A percentile compares a stretch with the other conserved stretches of the same genome.
These are phyloP conservation scores for Thraustochytrium sp. DNA, from an alignment of 352 stramenopile genomes.

Conservation along the genomic window DNA sequence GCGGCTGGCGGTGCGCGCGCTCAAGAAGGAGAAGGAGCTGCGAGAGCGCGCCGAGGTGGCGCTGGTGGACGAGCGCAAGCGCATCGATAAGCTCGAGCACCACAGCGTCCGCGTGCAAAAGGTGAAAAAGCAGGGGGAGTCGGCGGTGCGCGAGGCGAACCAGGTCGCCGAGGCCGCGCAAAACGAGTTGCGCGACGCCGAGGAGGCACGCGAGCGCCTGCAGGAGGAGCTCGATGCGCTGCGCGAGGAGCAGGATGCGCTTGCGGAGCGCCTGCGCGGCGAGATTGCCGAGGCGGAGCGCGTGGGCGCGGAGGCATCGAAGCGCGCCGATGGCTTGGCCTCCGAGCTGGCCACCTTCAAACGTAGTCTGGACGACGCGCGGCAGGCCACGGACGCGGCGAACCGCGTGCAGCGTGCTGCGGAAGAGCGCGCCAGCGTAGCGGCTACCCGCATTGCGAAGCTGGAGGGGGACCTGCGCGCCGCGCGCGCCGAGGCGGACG, in stretches of 20 bases:
- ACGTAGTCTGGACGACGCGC: not conserved
- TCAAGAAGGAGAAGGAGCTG: conserved; percentile 18
- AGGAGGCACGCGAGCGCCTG: not conserved
- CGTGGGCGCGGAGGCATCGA: not conserved
- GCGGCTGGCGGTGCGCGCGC: not conserved
- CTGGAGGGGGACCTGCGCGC: not conserved
- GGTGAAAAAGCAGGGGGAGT: conserved; percentile 26
- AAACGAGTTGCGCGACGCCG: conserved; percentile 32
- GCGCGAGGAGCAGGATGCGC: not conserved
- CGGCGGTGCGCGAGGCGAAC: not conserved
- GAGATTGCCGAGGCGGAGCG: not conserved
- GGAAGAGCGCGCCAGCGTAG: not conserved
- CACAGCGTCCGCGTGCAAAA: not conserved
- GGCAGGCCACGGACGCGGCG: not conserved
- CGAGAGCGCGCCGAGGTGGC: not conserved
- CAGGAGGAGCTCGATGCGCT: conserved; percentile 38
- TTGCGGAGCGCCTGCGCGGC: not conserved
- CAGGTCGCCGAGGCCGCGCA: not conserved
- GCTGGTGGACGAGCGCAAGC: conserved; percentile 10
- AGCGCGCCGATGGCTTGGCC: not conserved
- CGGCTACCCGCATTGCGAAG: not conserved
- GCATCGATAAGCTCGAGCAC: not conserved
- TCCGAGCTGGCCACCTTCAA: not conserved
- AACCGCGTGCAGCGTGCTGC: not conserved
- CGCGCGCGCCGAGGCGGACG: not conserved